Percentiles rank a stretch among this genome's conserved stretches.
phyloP scores from a whole-genome alignment of 331 rosid species.

The Stylosanthes scabra region DNA sequence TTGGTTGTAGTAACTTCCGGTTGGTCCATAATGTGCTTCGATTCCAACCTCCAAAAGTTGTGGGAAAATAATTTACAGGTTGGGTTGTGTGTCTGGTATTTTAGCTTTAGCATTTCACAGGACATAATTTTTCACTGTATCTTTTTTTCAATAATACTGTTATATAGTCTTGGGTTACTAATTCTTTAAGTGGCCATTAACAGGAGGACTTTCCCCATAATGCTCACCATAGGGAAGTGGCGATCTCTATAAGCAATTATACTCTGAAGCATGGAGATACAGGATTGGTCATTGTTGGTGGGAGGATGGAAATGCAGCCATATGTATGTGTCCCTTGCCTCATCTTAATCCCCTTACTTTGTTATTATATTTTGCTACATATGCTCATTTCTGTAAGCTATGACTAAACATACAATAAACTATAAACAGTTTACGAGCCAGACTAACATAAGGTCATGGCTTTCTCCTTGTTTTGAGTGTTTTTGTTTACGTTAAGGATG shows the following conservation, averaged over 20 bases:
- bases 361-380: conserved; percentile 6
- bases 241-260: conserved; percentile 89
- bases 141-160: not conserved
- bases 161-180: conserved; percentile 20
- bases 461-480: not conserved
- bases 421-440: conserved; percentile 4
- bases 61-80: conserved; percentile 98
- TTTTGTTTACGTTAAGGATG: conserved; percentile 15
- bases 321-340: conserved; percentile 65
- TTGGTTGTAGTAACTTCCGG: conserved; percentile 94
- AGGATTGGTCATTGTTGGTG: conserved; percentile 94
- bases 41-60: conserved; percentile 86
- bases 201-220: conserved; percentile 97
- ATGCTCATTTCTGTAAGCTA: conserved; percentile 20
- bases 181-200: conserved; percentile 36
- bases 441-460: not conserved
- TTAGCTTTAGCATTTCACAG: not conserved
- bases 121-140: not conserved
- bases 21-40: conserved; percentile 99
- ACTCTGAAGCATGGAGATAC: conserved; percentile 94
- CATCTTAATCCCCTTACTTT: conserved; percentile 8
- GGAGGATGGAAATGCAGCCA: conserved; percentile 97
- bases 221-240: conserved; percentile 93
- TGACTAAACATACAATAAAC: conserved; percentile 3
- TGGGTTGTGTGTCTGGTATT: conserved; percentile 39